Base-by-base conservation (phyloP, 768 basidiomycete species). In the Lentinula raphanica region DNA sequence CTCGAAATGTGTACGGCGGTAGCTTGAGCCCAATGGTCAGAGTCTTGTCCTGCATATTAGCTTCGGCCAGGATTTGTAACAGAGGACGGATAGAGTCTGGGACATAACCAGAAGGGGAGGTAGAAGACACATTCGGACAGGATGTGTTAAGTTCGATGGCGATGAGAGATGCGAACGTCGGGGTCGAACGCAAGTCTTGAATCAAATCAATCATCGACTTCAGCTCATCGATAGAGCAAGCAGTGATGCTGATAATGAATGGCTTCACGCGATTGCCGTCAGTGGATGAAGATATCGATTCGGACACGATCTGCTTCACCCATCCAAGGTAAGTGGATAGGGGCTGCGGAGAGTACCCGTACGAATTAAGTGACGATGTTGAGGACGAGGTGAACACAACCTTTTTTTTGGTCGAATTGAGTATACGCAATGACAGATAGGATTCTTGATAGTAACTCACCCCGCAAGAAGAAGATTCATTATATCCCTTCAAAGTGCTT, bases 311-410 rank as follows among this genome's bases (percentile, higher is more conserved):
- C 42, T 84, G 64, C 36, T 76, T 67, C 46, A 91, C 73, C 86
- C 87, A 90, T 50, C 67, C 69, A 44, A 92, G 67, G 72, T 93
- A 94, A 23, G 67, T 62, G n/a, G 74, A 65, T 42, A 94, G 78
- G 5, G 88, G 83, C 64, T 86, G 78, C 0, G 91, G 92, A 7
- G 90, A 93, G 72, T 94, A 95, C 23, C 92, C 92, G 69, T 90
- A 94, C 0, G 87, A 88, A 68, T 94, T 94, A 59, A 92, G 66
- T 15, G 92, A 85, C n/a, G 88, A 78, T 36, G 78, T 62, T 8
- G 74, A 65, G 13, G 73, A 71, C 38, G 69, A 71, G 46, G 82
- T 60, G 62, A 91, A 88, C 15, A 79, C 81, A 48, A 88, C 86
- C 88, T 90, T 39, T 15, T 53, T 13, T 17, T 49, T 21, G 28